phyloP scores from a whole-genome alignment of 495 filamentous ascomycete species.

The Aspergillus steynii region DNA sequence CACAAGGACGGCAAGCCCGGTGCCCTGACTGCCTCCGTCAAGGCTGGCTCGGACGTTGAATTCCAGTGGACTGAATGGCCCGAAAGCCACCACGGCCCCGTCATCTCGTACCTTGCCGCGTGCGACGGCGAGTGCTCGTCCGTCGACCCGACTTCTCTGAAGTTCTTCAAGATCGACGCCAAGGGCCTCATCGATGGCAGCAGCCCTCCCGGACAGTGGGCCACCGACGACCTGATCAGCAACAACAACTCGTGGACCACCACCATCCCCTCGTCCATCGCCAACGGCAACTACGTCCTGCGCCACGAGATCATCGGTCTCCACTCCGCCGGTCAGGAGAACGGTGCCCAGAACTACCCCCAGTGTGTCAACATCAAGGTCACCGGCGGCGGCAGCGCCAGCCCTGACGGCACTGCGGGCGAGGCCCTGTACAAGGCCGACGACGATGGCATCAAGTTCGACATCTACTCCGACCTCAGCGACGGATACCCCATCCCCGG shows the following conservation, averaged over 20 bases:
- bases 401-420: slow-evolving; percentile 56
- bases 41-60: slow-evolving; percentile 53
- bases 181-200: slow-evolving; percentile 55
- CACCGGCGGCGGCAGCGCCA: slow-evolving; percentile 58
- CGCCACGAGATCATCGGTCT: slow-evolving; percentile 78
- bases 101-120: slow-evolving; percentile 71
- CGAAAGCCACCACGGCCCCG: slow-evolving; percentile 64
- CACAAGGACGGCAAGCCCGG: slow-evolving; percentile 57
- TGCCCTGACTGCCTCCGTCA: slow-evolving; percentile 50
- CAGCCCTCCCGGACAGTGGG: slow-evolving; percentile 59
- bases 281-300: slow-evolving; percentile 72
- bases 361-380: slow-evolving; percentile 75
- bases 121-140: slow-evolving; percentile 66
- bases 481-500: slow-evolving; percentile 53
- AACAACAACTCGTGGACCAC: slow-evolving; percentile 66
- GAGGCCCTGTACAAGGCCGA: slow-evolving; percentile 58
- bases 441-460: slow-evolving; percentile 62
- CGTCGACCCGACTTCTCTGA: slow-evolving; percentile 59
- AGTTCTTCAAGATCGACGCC: slow-evolving; percentile 78
- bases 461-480: slow-evolving; percentile 53
- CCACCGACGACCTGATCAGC: slow-evolving; percentile 60
- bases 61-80: slow-evolving; percentile 71
- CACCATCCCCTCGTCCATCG: slow-evolving; percentile 62
- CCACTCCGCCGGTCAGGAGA: slow-evolving; percentile 53
- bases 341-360: slow-evolving; percentile 75